These are phyloP conservation scores for Exserohilum rostratum DNA, from an alignment of 2,329 filamentous ascomycete species.

Conservation along the genomic window DNA sequence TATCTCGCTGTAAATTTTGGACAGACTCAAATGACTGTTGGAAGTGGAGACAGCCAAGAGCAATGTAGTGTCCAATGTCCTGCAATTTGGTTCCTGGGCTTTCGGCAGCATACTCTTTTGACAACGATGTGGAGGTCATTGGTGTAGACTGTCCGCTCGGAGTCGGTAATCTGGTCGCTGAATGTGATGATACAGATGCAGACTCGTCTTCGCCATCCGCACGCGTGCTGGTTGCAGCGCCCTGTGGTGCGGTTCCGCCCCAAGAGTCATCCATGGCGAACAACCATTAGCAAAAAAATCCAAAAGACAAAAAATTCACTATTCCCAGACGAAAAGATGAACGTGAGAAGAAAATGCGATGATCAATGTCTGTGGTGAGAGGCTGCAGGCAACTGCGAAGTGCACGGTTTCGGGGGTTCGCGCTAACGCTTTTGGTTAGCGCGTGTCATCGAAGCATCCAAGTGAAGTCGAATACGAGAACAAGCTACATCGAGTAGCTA, in stretches of 20 bases:
- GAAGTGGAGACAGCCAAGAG: constrained; percentile 43
- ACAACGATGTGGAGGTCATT: constrained; percentile 15
- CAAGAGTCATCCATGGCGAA: constrained; percentile 3
- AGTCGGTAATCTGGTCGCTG: background rate
- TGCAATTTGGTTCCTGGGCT: constrained; percentile 9
- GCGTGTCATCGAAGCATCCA: background rate
- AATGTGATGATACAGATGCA: background rate
- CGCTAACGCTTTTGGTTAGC: constrained; percentile 9
- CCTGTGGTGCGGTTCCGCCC: background rate
- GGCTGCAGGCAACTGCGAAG: constrained; percentile 13
- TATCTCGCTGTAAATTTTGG: background rate
- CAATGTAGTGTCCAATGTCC: constrained; percentile 40
- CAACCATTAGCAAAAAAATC: background rate
- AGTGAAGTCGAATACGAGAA: background rate
- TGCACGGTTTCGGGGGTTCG: background rate
- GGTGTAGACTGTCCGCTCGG: constrained; percentile 16
- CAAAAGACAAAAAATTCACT: background rate
- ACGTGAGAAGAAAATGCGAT: background rate
- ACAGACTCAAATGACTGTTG: constrained; percentile 6
- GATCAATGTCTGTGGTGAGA: background rate
- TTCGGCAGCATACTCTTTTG: background rate
- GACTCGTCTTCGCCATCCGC: background rate
- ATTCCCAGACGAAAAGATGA: background rate
- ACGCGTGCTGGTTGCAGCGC: background rate
- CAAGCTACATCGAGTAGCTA: background rate